Base-by-base conservation (phyloP, 176 grass and related monocot species). In the Oryza officinalis region DNA sequence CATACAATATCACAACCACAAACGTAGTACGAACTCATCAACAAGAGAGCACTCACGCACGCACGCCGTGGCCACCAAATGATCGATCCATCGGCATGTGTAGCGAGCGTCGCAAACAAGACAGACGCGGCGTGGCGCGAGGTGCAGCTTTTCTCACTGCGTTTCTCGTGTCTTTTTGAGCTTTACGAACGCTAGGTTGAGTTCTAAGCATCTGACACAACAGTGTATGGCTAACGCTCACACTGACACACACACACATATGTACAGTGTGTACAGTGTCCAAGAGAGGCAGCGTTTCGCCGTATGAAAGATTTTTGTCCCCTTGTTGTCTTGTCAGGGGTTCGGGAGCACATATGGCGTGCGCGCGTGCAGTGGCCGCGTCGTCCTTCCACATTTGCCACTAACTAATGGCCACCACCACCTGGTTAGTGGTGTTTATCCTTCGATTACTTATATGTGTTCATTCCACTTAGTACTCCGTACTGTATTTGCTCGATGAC, bases 161-260 rank as follows among this genome's bases (percentile, higher is more conserved):
- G 13, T n/a, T 57, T 60, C 65, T 43, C 78, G 71, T 90, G 80
- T 61, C 75, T 78, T 84, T 90, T 90, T 14, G 71, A 79, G 69
- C 85, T 86, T 88, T 86, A 72, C 52, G 20, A 20, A 57, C 72
- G 65, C 20, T 5, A 32, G 41, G 13, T 49, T 23, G 57, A 25
- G n/a, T 61, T 37, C 31, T 49, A 57, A 30, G 12, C 63, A 78
- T 81, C 92, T 92, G 90, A 92, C 81, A 92, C 3, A 65, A 88
- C 20, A 64, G 27, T 44, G 69, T 46, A 25, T 61, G 5, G n/a
- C 22, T 25, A 61, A 6, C 57, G n/a, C 54, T n/a, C n/a, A 61
- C 57, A 61, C 57, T 57, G 50, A 57, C 18, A 57, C 49, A 52
- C 5, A 57, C 50, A 20, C 15, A 50, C 14, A 4, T 18, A 4